Base-by-base conservation (phyloP, 257 asterid species). In the Scutellaria minor region DNA sequence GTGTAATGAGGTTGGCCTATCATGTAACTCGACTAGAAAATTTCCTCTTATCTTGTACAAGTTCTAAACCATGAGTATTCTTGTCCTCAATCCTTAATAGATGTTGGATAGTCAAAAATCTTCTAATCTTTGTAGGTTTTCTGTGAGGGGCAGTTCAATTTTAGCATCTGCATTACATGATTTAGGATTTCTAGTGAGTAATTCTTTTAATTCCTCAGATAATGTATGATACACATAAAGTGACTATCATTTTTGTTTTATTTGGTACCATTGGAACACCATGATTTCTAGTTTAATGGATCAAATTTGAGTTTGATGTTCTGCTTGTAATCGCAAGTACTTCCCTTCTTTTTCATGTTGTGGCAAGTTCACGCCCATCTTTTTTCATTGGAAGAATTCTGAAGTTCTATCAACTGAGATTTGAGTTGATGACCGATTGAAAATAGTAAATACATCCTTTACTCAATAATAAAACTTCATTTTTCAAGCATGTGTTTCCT, bases 21-120 rank as follows among this genome's bases (percentile, higher is more conserved):
- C 20, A 3, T 68, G 53, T 68, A 15, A 15, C 64, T 39, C 50
- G 50, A 40, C 18, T 24, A 3, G 37, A 22, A 18, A 68, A 68
- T 41, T 20, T 37, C 54, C 22, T 68, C 22, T 24, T 68, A 41
- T 54, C 47, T 13, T 20, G 53, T 45, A 54, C 41, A 10, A 18
- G 42, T 41, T 54, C 15, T 40, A 40, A 40, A 41, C 37, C 67
- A 62, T 15, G 8, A 62, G 13, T 18, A 40, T 40, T 48, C 66
- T 35, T n/a, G 1, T 59, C 35, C 66, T 14, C 50, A 35, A 31
- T 66, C 45, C 41, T 54, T 54, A 31, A 22, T 55, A 60, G 65
- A 14, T 54, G 53, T 39, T 53, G 3, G 54, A 7, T 69, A 42
- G 64, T 31, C 55, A 18, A 52, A 52, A 54, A 27, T 68, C 74